A percentile compares a stretch with the other conserved stretches of the same genome.
phyloP scores from a whole-genome alignment of 2,329 filamentous ascomycete species.

The Calonectria hongkongensis region DNA sequence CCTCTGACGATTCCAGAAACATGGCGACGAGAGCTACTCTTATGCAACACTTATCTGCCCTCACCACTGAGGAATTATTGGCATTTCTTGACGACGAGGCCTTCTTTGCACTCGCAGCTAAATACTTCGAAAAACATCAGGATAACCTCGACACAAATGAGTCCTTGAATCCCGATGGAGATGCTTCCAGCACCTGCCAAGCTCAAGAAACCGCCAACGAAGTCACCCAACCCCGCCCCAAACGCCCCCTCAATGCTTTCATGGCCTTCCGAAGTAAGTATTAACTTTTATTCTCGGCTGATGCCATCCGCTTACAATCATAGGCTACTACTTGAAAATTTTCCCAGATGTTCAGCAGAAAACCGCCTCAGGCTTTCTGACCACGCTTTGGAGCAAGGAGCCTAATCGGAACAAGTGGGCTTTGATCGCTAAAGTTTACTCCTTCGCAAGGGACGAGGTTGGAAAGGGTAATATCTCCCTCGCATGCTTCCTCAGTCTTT shows the following conservation, averaged over 20 bases:
- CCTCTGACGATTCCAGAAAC: conserved; percentile 10
- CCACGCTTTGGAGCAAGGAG: conserved; percentile 69
- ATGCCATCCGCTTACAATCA: conserved; percentile 29
- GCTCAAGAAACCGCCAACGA: neutral
- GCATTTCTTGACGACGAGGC: conserved; percentile 47
- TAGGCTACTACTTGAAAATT: conserved; percentile 68
- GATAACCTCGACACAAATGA: neutral
- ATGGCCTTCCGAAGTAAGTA: conserved; percentile 59
- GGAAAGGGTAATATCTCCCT: conserved; percentile 68
- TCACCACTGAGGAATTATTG: conserved; percentile 45
- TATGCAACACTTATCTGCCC: conserved; percentile 41
- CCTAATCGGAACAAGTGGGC: conserved; percentile 70
- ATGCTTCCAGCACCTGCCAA: neutral
- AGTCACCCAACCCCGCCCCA: conserved; percentile 41
- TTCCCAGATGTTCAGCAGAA: conserved; percentile 71
- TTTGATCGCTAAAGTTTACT: conserved; percentile 73
- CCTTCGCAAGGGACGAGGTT: conserved; percentile 69
- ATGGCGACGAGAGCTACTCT: conserved; percentile 46
- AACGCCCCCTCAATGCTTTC: conserved; percentile 58
- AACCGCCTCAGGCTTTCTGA: conserved; percentile 69
- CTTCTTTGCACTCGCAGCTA: conserved; percentile 46
- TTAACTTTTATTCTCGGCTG: neutral
- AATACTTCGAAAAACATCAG: conserved; percentile 32
- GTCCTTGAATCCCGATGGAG: neutral
- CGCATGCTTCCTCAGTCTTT: conserved; percentile 66